Percentiles rank a stretch among this genome's conserved stretches.
phyloP scores from a whole-genome alignment of 2,329 filamentous ascomycete genomes.

The Epichloe hybrida region DNA sequence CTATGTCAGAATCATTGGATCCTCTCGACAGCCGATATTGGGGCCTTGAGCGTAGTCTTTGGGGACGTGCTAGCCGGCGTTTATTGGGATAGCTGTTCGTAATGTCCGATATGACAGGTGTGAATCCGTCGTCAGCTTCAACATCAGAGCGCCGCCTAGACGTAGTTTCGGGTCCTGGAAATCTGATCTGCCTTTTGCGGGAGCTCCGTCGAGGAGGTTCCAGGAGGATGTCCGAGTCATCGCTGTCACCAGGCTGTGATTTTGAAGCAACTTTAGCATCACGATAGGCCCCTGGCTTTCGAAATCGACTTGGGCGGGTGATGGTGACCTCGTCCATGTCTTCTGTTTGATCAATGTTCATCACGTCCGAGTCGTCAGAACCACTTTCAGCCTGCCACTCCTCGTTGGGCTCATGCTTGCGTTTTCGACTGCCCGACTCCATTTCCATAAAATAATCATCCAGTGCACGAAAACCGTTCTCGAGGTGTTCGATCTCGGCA shows the following conservation, averaged over 20 bases:
- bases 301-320: background rate
- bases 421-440: conserved; percentile 14
- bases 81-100: conserved; percentile 9
- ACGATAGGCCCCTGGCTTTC: background rate
- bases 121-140: conserved; percentile 20
- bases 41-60: conserved; percentile 9
- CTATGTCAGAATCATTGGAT: conserved; percentile 31
- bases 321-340: conserved; percentile 11
- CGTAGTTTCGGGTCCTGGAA: background rate
- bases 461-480: conserved; percentile 21
- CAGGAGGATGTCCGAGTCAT: background rate
- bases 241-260: conserved; percentile 1
- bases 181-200: conserved; percentile 1
- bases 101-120: conserved; percentile 25
- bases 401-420: conserved; percentile 16
- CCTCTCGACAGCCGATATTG: conserved; percentile 9
- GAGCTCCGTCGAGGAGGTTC: conserved; percentile 7
- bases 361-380: conserved; percentile 12
- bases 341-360: conserved; percentile 13
- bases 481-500: conserved; percentile 16
- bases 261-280: conserved; percentile 1
- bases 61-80: conserved; percentile 11
- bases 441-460: conserved; percentile 9
- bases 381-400: conserved; percentile 16
- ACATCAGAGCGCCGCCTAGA: conserved; percentile 10